Base-by-base conservation (phyloP, 202 grass and related monocot species). In the Zizania palustris region DNA sequence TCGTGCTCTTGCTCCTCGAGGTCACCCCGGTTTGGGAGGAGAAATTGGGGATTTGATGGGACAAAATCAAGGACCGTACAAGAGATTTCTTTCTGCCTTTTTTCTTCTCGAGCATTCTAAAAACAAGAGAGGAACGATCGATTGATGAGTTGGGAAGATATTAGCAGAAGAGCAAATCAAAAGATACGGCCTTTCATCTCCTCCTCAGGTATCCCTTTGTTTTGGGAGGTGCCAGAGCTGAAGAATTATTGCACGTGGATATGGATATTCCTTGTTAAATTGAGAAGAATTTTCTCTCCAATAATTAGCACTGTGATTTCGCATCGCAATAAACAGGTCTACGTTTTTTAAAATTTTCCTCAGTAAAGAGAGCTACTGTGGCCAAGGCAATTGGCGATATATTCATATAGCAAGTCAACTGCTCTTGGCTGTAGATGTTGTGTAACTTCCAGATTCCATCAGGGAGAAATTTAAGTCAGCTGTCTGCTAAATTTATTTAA, bases 221-320 rank as follows among this genome's bases (percentile, higher is more conserved):
- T 69, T 20, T 48, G 42, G 41, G 55, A 62, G 66, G 59, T 71
- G 16, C 35, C 51, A 73, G 60, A 50, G 45, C 11, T 33, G 38
- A 43, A 57, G 43, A 78, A 78, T 67, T 18, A 78, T 50, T 78
- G 73, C 67, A 79, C 11, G 79, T 40, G 15, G 72, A 59, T 40
- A 7, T 40, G 15, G 72, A 59, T 40, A 7, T 58, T 56, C 39
- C 38, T 38, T 65, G 28, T 54, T 70, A 49, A 73, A 60, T 76
- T 6, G 45, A 18, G 28, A 59, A 38, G 35, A 9, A 18, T 36
- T 63, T 60, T 49, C 16, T 1, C 42, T 0, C 54, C 14, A 50
- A 41, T 46, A 50, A 38, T 53, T 19, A 60, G 3, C 10, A 16
- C 3, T 14, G 22, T 54, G 15, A 7, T 71, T 21, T 46, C 28